These are phyloP conservation scores for Novymonas esmeraldas DNA, from an alignment of 208 protist genomes.

Conservation along the genomic window DNA sequence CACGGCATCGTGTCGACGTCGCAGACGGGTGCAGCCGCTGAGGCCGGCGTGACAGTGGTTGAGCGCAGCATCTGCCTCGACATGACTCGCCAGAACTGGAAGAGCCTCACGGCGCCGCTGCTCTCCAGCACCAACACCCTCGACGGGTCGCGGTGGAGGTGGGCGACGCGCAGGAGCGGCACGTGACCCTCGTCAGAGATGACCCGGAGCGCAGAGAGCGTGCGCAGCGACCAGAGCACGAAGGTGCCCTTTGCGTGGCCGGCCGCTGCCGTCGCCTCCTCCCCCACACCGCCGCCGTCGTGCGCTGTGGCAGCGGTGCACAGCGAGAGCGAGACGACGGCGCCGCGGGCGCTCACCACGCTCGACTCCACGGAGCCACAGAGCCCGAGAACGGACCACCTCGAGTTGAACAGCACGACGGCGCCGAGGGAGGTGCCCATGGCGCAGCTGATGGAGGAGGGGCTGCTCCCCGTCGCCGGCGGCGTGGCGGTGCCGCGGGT, in stretches of 20 bases:
- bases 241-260: conserved; percentile 54
- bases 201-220: conserved; percentile 47
- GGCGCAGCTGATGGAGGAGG: conserved; percentile 10
- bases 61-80: conserved; percentile 46
- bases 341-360: conserved; percentile 36
- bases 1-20: conserved; percentile 44
- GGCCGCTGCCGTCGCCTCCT: conserved; percentile 35
- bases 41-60: conserved; percentile 30
- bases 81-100: conserved; percentile 61
- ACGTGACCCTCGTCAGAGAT: conserved; percentile 52
- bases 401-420: conserved; percentile 55
- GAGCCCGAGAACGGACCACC: conserved; percentile 21
- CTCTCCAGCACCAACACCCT: conserved; percentile 46
- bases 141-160: conserved; percentile 43
- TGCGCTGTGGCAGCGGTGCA: neutral
- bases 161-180: conserved; percentile 36
- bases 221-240: conserved; percentile 50
- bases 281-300: conserved; percentile 1
- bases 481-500: neutral
- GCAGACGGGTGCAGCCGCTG: conserved; percentile 27
- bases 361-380: conserved; percentile 26
- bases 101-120: conserved; percentile 40
- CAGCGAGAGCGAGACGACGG: conserved; percentile 55
- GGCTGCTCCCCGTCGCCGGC: neutral
- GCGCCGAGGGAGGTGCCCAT: conserved; percentile 70